Evolutionary conservation across 2,329 filamentous ascomycete genomes (phyloP).

Genomic region (Pseudogymnoascus sp.): DNA sequence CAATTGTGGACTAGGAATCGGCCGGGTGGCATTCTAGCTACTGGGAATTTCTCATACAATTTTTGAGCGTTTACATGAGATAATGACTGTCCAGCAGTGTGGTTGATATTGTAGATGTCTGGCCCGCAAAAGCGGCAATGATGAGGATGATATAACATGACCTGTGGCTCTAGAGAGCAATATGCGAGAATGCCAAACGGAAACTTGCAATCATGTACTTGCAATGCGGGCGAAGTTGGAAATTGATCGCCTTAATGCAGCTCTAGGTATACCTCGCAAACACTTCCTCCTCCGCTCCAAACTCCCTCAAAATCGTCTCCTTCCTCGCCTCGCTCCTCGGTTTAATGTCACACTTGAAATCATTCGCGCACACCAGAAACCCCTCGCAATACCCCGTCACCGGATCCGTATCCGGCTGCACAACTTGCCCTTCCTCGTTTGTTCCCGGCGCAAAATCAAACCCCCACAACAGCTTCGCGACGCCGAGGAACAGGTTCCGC

Average conservation of each 20-base stretch:
- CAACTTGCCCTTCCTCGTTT: conserved; percentile 16
- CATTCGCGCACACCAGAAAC: conserved; percentile 27
- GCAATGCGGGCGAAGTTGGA: neutral
- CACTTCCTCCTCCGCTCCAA: conserved; percentile 24
- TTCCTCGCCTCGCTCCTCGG: conserved; percentile 22
- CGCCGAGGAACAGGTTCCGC: conserved; percentile 34
- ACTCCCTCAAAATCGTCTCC: conserved; percentile 28
- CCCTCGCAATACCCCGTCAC: conserved; percentile 29
- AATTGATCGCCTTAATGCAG: neutral
- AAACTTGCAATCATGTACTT: neutral
- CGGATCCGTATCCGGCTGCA: conserved; percentile 19
- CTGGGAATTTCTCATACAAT: conserved; percentile 18
- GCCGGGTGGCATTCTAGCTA: conserved; percentile 20
- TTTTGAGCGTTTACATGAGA: conserved; percentile 18
- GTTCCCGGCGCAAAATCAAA: conserved; percentile 30
- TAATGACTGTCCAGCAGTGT: conserved; percentile 18
- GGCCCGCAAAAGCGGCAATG: conserved; percentile 16
- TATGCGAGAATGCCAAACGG: too few relatives aligned
- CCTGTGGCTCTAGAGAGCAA: too few relatives aligned
- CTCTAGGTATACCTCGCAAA: conserved; percentile 19
- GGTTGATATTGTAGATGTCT: conserved; percentile 15
- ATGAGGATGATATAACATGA: conserved; percentile 15
- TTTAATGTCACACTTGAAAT: conserved; percentile 25
- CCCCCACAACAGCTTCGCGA: conserved; percentile 43
- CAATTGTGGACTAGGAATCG: conserved; percentile 19